Conservation (phyloP, 208 protist species). For the Trypanosoma scelopori region DNA sequence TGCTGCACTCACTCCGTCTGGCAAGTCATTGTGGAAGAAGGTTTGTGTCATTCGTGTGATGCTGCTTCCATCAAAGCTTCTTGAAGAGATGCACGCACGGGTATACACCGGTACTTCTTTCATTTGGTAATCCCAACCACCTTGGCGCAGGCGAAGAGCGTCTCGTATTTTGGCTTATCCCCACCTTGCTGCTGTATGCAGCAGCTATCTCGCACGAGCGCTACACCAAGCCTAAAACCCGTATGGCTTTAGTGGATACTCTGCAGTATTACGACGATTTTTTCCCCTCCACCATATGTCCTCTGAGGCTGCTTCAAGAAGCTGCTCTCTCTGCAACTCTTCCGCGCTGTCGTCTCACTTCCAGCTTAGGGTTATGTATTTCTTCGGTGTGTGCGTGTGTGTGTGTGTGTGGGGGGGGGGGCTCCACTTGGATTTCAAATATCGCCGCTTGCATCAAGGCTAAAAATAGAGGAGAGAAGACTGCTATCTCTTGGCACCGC, state of each 20-base stretch:
- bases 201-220: constrained; percentile 12
- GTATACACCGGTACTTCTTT: constrained; percentile 31
- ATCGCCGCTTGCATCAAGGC: neutral
- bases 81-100: constrained; percentile 28
- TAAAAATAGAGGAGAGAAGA: constrained; percentile 7
- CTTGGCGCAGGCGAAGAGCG: constrained; percentile 23
- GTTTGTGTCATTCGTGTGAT: constrained; percentile 12
- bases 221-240: constrained; percentile 8
- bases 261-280: constrained; percentile 22
- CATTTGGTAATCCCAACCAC: constrained; percentile 16
- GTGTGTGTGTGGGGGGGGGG: no score
- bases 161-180: constrained; percentile 29
- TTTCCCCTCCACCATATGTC: constrained; percentile 18
- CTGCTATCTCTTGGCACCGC: constrained; percentile 11
- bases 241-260: constrained; percentile 15
- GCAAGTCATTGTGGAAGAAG: constrained; percentile 18
- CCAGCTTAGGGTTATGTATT: constrained; percentile 1
- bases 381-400: neutral
- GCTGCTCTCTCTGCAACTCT: constrained; percentile 1
- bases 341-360: constrained; percentile 9
- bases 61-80: constrained; percentile 2
- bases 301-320: constrained; percentile 11
- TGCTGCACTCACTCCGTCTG: constrained; percentile 21
- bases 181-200: constrained; percentile 22
- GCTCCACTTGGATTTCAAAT: neutral